Percentiles rank a stretch among this genome's conserved stretches.
These are phyloP conservation scores for Leishmania guyanensis DNA, from an alignment of 208 protist species.

Conservation along the genomic window DNA sequence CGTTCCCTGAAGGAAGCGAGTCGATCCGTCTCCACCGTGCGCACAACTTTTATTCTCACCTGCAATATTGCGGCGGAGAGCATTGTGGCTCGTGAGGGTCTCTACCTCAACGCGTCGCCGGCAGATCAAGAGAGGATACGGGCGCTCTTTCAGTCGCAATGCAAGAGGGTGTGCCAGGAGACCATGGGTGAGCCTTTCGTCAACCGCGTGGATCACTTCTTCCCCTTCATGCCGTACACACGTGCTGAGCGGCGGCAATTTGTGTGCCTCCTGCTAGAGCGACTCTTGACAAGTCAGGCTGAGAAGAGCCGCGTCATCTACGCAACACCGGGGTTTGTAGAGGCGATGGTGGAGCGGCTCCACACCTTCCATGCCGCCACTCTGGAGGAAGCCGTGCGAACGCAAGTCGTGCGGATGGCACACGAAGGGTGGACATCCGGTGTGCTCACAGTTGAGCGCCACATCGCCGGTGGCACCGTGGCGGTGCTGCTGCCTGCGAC, in stretches of 20 bases:
- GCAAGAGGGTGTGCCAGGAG: slow-evolving; percentile 49
- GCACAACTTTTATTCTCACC: slow-evolving; percentile 81
- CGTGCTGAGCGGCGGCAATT: slow-evolving; percentile 54
- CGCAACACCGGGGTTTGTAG: slow-evolving; percentile 64
- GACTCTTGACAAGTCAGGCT: slow-evolving; percentile 54
- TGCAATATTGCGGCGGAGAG: slow-evolving; percentile 73
- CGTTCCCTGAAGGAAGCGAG: slow-evolving; percentile 80
- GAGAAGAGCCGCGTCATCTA: slow-evolving; percentile 43
- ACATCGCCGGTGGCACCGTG: slow-evolving; percentile 18
- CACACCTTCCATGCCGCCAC: slow-evolving; percentile 76
- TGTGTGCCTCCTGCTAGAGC: slow-evolving; percentile 69
- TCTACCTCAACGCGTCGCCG: slow-evolving; percentile 42
- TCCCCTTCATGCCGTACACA: slow-evolving; percentile 84
- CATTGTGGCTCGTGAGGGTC: slow-evolving; percentile 37
- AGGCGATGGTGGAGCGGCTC: slow-evolving; percentile 41
- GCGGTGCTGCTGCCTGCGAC: slow-evolving; percentile 21
- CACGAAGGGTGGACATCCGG: slow-evolving; percentile 35
- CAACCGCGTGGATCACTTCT: slow-evolving; percentile 84
- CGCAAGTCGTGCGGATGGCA: slow-evolving; percentile 61
- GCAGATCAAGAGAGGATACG: slow-evolving; percentile 52
- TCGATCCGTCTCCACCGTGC: slow-evolving; percentile 72
- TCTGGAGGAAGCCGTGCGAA: slow-evolving; percentile 69
- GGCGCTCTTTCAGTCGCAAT: slow-evolving; percentile 41
- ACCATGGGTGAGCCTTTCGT: slow-evolving; percentile 81
- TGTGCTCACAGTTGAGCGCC: slow-evolving; percentile 66